Evolutionary conservation across 225 moss, liverwort and hornwort genomes (phyloP).

Genomic region (Antitrichia curtipendula): DNA sequence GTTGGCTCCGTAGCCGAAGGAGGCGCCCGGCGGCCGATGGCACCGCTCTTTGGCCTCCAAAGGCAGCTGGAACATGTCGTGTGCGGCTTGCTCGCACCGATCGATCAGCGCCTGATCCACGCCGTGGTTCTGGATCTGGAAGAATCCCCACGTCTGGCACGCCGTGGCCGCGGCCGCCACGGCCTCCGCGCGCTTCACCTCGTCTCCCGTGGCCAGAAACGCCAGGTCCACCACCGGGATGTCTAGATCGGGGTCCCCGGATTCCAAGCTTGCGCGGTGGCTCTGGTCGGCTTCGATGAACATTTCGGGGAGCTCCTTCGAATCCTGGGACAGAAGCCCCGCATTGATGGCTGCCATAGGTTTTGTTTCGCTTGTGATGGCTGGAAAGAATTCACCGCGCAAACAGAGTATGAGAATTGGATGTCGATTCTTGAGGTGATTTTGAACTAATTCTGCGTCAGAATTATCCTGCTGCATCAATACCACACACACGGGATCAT

Average conservation of each 20-base stretch:
- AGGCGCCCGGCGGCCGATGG: constrained; percentile 16
- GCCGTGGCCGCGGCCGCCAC: constrained; percentile 29
- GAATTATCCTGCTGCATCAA: not conserved
- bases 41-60: constrained; percentile 46
- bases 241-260: constrained; percentile 11
- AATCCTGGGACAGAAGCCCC: constrained; percentile 2
- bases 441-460: not conserved
- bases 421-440: not conserved
- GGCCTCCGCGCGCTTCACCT: not conserved
- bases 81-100: constrained; percentile 36
- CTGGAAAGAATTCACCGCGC: not conserved
- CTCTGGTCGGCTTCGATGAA: constrained; percentile 38
- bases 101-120: constrained; percentile 28
- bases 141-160: constrained; percentile 67
- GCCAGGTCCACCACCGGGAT: constrained; percentile 41
- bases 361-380: not conserved
- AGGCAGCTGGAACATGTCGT: constrained; percentile 53
- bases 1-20: constrained; percentile 50
- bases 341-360: constrained; percentile 19
- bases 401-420: not conserved
- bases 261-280: constrained; percentile 8
- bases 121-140: constrained; percentile 73
- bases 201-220: constrained; percentile 15
- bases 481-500: not conserved
- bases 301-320: constrained; percentile 24